Evolutionary conservation across 2,329 filamentous ascomycete species (phyloP).

Genomic region (Chrysosporium queenslandicum): DNA sequence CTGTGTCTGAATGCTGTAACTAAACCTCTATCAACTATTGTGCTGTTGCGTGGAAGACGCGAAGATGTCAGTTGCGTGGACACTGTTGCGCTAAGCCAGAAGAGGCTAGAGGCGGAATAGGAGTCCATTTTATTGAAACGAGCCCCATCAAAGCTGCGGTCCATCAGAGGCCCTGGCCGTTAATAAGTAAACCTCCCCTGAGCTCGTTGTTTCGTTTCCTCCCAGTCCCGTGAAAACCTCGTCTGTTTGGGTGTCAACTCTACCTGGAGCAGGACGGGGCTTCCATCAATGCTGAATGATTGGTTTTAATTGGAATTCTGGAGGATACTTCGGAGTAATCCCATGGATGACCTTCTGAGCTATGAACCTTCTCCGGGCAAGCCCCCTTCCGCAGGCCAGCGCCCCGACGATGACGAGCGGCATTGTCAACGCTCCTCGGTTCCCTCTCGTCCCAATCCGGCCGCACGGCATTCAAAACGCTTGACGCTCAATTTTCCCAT

Average conservation of each 20-base stretch:
- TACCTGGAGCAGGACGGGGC: not conserved
- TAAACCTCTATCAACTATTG: too few relatives aligned
- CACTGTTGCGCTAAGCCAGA: not conserved
- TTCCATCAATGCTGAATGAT: not conserved
- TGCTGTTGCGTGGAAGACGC: too few relatives aligned
- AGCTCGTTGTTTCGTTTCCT: too few relatives aligned
- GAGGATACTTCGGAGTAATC: not conserved
- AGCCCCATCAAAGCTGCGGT: too few relatives aligned
- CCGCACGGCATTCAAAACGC: conserved; percentile 37
- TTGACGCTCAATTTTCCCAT: conserved; percentile 41
- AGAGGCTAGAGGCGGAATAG: not conserved
- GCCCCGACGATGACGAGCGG: conserved; percentile 13
- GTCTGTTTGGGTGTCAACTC: not conserved
- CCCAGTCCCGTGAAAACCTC: too few relatives aligned
- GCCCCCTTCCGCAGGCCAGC: conserved; percentile 1
- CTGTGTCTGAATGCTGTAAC: too few relatives aligned
- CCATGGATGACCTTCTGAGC: conserved; percentile 14
- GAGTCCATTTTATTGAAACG: too few relatives aligned
- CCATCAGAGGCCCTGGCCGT: too few relatives aligned
- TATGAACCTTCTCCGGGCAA: not conserved
- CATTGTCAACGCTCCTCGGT: conserved; percentile 28
- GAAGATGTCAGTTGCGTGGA: too few relatives aligned
- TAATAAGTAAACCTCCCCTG: too few relatives aligned
- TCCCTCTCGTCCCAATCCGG: conserved; percentile 27
- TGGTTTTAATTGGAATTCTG: not conserved